Base-by-base conservation (phyloP, 2,329 filamentous ascomycete species). In the Sporothrix brasiliensis region DNA sequence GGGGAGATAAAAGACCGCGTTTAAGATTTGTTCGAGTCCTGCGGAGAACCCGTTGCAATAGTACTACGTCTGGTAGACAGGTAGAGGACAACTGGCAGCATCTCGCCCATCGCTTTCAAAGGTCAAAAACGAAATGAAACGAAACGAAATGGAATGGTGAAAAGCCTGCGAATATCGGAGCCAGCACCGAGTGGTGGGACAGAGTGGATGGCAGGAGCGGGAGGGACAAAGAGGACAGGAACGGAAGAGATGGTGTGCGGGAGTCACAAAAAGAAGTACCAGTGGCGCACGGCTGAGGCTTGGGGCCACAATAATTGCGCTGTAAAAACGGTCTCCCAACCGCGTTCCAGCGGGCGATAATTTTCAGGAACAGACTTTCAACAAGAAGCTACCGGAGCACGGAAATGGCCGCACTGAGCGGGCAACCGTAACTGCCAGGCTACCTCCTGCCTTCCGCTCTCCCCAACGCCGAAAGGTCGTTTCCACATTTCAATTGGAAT, bases 341-440 rank as follows among this genome's bases (percentile, higher is more conserved):
- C 11, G 69, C 61, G 53, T 70, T 70, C 63, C 69, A 65, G 69
- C 69, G 61, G 27, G 47, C 69, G 69, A 70, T 65, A 70, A 70
- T 70, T 70, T 68, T 68, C 65, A 70, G 69, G 69, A 70, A 70
- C 34, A 50, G 61, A 47, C 30, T 63, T 49, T 41, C 9, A 16
- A 2, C 14, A 49, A 56, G 34, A 24, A 24, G 1, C 49, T n/a
- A 21, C 41, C 41, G 44, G 50, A 21, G 50, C 47, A 52, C 54
- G 53, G 66, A 68, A 21, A 34, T 34, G 34, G 34, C 34, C 34
- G 34, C 27, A 58, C 5, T 34, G 34, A 9, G 34, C 34, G 34
- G 34, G 6, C 30, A 34, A 6, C 30, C 30, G 30, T 34, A 39
- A n/a, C 66, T 4, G 27, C 21, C 60, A 49, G 56, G 53, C 56